Conservation (phyloP, 352 stramenopile species). For the Blastocystis sp. region DNA sequence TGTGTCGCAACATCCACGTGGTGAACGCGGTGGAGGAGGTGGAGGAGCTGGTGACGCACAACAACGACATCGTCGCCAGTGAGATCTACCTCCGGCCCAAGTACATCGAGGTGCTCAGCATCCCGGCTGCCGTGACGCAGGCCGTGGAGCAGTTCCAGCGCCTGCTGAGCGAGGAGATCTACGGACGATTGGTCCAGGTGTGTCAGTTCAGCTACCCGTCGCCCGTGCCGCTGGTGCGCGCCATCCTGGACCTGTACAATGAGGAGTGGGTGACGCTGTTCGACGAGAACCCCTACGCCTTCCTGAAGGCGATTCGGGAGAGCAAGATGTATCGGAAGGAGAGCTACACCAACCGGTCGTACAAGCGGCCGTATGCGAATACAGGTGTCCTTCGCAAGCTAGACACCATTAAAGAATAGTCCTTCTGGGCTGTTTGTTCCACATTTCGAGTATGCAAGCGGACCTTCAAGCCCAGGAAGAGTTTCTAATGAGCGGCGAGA, state of each 20-base stretch:
- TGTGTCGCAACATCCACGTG: conserved; percentile 52
- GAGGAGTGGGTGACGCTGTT: conserved; percentile 45
- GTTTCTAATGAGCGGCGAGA: conserved; percentile 17
- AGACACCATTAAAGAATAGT: conserved; percentile 19
- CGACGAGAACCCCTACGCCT: conserved; percentile 52
- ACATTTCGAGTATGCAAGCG: conserved; percentile 12
- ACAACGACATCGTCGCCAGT: conserved; percentile 2
- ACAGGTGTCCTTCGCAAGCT: background rate
- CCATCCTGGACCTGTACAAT: conserved; percentile 59
- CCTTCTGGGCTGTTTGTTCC: conserved; percentile 46
- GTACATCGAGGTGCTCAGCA: conserved; percentile 42
- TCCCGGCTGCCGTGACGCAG: conserved; percentile 11
- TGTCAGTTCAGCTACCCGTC: conserved; percentile 65
- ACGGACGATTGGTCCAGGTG: conserved; percentile 54
- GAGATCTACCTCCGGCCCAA: conserved; percentile 44
- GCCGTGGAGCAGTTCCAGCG: conserved; percentile 44
- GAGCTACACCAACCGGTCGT: conserved; percentile 62
- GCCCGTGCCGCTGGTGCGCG: conserved; percentile 42
- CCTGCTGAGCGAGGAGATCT: conserved; percentile 46
- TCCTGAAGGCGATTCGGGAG: conserved; percentile 64
- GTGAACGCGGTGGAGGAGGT: conserved; percentile 59
- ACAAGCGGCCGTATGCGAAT: background rate
- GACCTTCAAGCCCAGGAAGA: conserved; percentile 45
- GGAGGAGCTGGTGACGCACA: conserved; percentile 51
- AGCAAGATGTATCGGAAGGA: conserved; percentile 56